Conservation (phyloP, 768 basidiomycete genomes). For the Amanita polypyramis region DNA sequence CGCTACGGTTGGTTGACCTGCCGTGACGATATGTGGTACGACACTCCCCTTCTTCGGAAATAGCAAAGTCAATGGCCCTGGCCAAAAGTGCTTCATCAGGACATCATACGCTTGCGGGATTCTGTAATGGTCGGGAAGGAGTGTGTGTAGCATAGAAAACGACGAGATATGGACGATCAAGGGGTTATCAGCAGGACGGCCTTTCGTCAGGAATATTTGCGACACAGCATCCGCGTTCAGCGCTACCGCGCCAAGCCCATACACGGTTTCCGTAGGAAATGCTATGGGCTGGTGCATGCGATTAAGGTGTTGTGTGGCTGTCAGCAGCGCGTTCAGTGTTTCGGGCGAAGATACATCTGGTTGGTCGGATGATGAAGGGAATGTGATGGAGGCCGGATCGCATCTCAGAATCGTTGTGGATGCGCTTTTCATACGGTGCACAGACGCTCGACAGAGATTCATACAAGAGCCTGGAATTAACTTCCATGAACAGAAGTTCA, state of each 20-base stretch:
- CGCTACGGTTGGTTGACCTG: constrained; percentile 72
- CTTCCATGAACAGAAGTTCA: no score
- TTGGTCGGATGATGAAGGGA: constrained; percentile 29
- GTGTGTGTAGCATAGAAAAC: constrained; percentile 60
- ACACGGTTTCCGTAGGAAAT: constrained; percentile 97
- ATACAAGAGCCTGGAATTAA: no score
- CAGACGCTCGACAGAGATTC: not conserved
- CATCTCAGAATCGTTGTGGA: constrained; percentile 44
- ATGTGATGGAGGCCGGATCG: constrained; percentile 52
- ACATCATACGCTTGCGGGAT: constrained; percentile 57
- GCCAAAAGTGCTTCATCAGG: constrained; percentile 86
- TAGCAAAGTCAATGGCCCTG: constrained; percentile 84
- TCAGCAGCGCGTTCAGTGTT: constrained; percentile 42
- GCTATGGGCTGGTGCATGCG: constrained; percentile 51
- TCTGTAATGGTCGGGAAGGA: constrained; percentile 58
- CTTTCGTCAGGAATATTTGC: constrained; percentile 81
- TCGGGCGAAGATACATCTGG: constrained; percentile 40
- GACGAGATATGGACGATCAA: constrained; percentile 96
- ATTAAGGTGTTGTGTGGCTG: constrained; percentile 46
- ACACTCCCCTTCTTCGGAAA: constrained; percentile 61
- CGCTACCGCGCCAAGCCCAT: constrained; percentile 90
- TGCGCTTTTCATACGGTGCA: not conserved
- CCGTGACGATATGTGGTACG: constrained; percentile 72
- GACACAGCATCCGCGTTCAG: constrained; percentile 50
- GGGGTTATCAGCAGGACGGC: constrained; percentile 91